These are phyloP conservation scores for Prunus mume DNA, from an alignment of 306 rosid species.

Conservation along the genomic window DNA sequence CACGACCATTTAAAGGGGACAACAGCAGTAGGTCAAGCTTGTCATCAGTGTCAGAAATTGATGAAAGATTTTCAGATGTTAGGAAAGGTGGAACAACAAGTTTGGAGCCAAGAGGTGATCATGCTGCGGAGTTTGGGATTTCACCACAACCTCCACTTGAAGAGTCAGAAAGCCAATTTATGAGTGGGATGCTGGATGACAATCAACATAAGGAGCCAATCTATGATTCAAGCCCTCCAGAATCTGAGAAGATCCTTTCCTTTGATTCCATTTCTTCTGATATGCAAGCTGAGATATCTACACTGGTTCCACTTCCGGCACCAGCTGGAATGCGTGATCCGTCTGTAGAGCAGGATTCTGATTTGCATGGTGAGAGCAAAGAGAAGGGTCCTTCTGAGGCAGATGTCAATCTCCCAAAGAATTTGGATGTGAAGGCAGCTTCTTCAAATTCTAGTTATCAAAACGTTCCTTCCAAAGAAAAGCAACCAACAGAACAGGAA, in stretches of 20 bases:
- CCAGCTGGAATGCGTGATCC: too few species aligned
- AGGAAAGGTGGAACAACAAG: constrained; percentile 23
- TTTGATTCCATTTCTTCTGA: constrained; percentile 52
- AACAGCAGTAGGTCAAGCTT: constrained; percentile 52
- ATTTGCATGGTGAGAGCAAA: too few species aligned
- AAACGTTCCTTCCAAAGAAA: constrained; percentile 31
- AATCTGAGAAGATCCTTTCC: constrained; percentile 40
- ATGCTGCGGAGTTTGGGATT: constrained; percentile 30
- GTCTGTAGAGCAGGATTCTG: too few species aligned
- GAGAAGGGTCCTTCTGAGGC: constrained; percentile 13
- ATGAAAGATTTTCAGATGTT: constrained; percentile 39
- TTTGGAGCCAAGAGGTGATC: constrained; percentile 30
- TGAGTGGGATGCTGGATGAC: constrained; percentile 46
- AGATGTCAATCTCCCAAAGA: constrained; percentile 30
- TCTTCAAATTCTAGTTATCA: constrained; percentile 36
- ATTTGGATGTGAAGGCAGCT: constrained; percentile 36
- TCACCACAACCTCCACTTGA: constrained; percentile 40
- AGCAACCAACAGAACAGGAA: constrained; percentile 27
- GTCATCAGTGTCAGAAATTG: constrained; percentile 57
- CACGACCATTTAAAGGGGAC: constrained; percentile 49
- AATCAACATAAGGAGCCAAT: constrained; percentile 61
- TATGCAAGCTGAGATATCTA: constrained; percentile 36
- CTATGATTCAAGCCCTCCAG: constrained; percentile 76
- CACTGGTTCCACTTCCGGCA: constrained; percentile 6
- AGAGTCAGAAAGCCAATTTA: constrained; percentile 36